Percentiles rank a stretch among this genome's conserved stretches.
Conservation (phyloP, 495 filamentous ascomycete genomes). For the Pseudoneurospora amorphoporcata region DNA sequence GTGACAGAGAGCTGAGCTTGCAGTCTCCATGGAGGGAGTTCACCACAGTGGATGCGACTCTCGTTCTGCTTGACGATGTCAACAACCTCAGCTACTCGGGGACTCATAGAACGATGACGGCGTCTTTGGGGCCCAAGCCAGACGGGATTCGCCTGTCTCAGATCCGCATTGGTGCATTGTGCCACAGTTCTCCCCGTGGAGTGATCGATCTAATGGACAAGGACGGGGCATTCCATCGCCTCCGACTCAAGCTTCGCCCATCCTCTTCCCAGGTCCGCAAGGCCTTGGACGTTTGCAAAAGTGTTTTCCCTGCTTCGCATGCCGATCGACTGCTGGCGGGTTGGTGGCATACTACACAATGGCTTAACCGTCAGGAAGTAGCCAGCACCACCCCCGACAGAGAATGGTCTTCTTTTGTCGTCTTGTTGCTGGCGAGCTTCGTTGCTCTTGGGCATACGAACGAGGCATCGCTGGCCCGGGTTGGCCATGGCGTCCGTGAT, state of each 20-base stretch:
- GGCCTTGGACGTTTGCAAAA: slow-evolving; percentile 49
- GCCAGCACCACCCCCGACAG: slow-evolving; percentile 30
- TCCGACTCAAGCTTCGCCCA: slow-evolving; percentile 58
- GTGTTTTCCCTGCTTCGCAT: slow-evolving; percentile 47
- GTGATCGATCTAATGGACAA: slow-evolving; percentile 55
- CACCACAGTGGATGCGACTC: slow-evolving; percentile 43
- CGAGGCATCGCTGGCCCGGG: slow-evolving; percentile 6
- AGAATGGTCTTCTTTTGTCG: slow-evolving; percentile 72
- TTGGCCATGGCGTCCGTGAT: background rate
- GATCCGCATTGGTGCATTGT: slow-evolving; percentile 31
- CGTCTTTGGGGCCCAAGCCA: background rate
- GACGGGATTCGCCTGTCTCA: slow-evolving; percentile 12
- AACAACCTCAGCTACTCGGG: slow-evolving; percentile 30
- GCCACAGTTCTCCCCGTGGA: slow-evolving; percentile 40
- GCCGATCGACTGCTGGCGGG: slow-evolving; percentile 56
- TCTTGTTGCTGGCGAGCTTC: slow-evolving; percentile 52
- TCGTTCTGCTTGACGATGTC: slow-evolving; percentile 28
- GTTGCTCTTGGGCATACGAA: slow-evolving; percentile 26
- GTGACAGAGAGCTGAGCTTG: slow-evolving; percentile 53
- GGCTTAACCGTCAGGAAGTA: slow-evolving; percentile 39
- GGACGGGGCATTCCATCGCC: slow-evolving; percentile 48
- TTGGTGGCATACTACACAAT: slow-evolving; percentile 70
- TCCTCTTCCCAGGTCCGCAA: slow-evolving; percentile 48
- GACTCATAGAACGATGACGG: slow-evolving; percentile 9
- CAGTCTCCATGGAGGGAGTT: slow-evolving; percentile 66